Percentiles rank a stretch among this genome's conserved stretches.
Conservation (phyloP, 2,329 filamentous ascomycete genomes). For the Fusarium cyanostomum region DNA sequence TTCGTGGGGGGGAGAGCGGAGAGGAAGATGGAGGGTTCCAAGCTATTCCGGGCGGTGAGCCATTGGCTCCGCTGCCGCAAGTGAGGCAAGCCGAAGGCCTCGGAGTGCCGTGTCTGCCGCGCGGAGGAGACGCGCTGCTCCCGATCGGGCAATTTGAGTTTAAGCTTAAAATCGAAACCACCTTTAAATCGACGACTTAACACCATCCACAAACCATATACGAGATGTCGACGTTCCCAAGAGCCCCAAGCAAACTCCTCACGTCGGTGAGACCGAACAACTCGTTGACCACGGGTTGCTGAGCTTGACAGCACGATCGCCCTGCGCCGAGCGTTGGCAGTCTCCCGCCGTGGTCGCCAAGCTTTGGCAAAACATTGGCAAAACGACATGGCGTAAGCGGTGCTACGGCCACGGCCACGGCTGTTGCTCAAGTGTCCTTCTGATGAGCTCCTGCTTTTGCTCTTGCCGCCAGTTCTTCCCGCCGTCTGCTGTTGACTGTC, state of each 20-base stretch:
- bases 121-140: not conserved
- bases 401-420: not conserved
- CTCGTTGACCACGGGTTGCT: not conserved
- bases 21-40: not conserved
- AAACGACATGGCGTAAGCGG: conserved; percentile 6
- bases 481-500: not conserved
- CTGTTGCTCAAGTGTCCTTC: not conserved
- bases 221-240: not conserved
- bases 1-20: not conserved
- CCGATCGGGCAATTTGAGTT: not conserved
- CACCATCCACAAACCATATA: not conserved
- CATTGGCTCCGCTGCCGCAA: conserved; percentile 2
- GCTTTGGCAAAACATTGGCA: conserved; percentile 13
- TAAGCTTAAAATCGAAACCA: not conserved
- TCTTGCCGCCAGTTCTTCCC: not conserved
- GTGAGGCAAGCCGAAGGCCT: not conserved
- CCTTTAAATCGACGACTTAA: not conserved
- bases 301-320: conserved; percentile 1
- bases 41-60: conserved; percentile 3
- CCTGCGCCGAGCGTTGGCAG: conserved; percentile 10
- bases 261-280: not conserved
- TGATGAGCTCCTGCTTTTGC: not conserved
- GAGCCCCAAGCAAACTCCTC: not conserved
- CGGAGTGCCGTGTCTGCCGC: not conserved
- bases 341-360: conserved; percentile 4